phyloP scores from a whole-genome alignment of 345 rosid species.

The Salix koriyanagi region DNA sequence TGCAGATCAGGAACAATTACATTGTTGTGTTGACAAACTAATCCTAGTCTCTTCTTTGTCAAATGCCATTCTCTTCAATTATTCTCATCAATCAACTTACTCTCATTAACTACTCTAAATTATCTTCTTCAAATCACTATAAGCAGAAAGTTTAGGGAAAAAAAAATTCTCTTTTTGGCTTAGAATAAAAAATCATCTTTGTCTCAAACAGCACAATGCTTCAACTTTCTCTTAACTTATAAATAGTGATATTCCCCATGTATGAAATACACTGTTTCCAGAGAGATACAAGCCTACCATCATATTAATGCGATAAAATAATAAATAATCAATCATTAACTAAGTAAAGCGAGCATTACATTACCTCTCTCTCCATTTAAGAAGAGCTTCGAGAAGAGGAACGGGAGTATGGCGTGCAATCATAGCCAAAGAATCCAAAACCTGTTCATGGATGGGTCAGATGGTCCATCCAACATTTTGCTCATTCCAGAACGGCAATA shows the following conservation, averaged over 20 bases:
- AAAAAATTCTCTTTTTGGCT: too few relatives aligned
- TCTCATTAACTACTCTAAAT: not conserved
- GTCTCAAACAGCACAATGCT: too few relatives aligned
- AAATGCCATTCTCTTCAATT: not conserved
- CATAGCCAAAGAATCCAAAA: conserved; percentile 95
- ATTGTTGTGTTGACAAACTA: not conserved
- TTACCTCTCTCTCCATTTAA: conserved; percentile 89
- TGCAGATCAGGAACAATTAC: not conserved
- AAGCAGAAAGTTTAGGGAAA: not conserved
- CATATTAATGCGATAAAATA: too few relatives aligned
- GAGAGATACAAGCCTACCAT: too few relatives aligned
- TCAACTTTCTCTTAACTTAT: too few relatives aligned
- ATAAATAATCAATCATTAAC: too few relatives aligned
- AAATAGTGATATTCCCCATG: too few relatives aligned
- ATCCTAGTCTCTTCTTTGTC: not conserved
- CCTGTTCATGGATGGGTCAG: conserved; percentile 98
- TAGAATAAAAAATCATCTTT: too few relatives aligned
- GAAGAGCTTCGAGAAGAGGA: conserved; percentile 94
- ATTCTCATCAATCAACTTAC: not conserved
- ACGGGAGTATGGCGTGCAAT: conserved; percentile 94
- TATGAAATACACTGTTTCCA: too few relatives aligned
- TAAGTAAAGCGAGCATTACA: too few relatives aligned
- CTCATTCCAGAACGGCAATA: too few relatives aligned
- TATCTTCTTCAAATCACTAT: not conserved
- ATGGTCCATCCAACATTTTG: conserved; percentile 44